These are phyloP conservation scores for Pseudogymnoascus sp. DNA, from an alignment of 2,329 filamentous ascomycete genomes.

Conservation along the genomic window DNA sequence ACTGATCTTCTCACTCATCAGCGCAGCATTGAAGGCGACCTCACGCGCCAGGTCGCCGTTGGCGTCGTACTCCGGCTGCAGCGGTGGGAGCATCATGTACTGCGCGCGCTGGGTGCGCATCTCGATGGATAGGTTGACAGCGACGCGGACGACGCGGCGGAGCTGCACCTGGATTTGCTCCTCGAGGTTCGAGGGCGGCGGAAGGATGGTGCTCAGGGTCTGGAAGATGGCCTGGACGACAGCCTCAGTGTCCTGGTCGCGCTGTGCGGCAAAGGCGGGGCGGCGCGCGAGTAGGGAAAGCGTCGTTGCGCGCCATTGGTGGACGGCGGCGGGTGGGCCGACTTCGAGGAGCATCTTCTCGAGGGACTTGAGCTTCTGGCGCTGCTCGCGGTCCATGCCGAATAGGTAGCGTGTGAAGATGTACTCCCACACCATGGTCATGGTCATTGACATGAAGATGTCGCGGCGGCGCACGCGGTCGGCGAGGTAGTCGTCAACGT, in stretches of 20 bases:
- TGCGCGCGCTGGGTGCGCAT: constrained; percentile 96
- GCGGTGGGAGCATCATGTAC: constrained; percentile 95
- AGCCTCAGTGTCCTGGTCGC: constrained; percentile 83
- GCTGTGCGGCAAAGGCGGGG: constrained; percentile 70
- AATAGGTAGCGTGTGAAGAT: constrained; percentile 97
- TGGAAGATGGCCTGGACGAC: constrained; percentile 88
- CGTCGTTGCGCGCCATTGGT: constrained; percentile 94
- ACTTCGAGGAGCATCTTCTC: constrained; percentile 89
- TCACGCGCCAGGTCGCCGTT: constrained; percentile 84
- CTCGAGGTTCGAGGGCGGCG: constrained; percentile 74
- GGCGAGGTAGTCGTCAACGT: constrained; percentile 78
- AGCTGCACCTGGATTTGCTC: constrained; percentile 74
- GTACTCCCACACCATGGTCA: constrained; percentile 99
- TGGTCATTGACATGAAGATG: constrained; percentile 96
- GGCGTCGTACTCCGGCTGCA: constrained; percentile 89
- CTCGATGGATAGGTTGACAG: constrained; percentile 84
- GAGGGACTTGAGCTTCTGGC: constrained; percentile 91
- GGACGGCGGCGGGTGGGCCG: constrained; percentile 78
- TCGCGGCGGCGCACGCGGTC: constrained; percentile 85
- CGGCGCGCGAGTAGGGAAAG: constrained; percentile 79
- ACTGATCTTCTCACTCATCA: constrained; percentile 76
- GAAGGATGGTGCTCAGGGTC: constrained; percentile 74
- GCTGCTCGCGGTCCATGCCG: constrained; percentile 95
- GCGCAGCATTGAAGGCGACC: constrained; percentile 80
- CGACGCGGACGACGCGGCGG: constrained; percentile 76